Evolutionary conservation across 2,329 filamentous ascomycete genomes (phyloP), one percentile per base, ranked within the genome.

Genomic region (Nothophaeocryptopus gaeumannii): DNA sequence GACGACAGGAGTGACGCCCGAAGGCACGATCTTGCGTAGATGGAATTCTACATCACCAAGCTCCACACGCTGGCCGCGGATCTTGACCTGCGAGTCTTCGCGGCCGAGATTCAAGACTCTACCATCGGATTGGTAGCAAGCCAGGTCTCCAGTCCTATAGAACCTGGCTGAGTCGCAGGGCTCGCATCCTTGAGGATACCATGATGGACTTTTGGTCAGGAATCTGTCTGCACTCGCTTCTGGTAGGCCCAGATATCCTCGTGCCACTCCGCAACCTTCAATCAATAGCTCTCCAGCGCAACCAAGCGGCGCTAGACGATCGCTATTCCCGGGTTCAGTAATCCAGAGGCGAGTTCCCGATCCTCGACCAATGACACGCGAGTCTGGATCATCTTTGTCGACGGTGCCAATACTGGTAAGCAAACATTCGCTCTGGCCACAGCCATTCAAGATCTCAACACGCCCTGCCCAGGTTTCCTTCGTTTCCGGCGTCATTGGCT

Each of bases 21-120:
- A 0, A 70, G 66, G 33, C 8, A 50, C 4, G 13, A 48, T 5
- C 13, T 16, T 15, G 9, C 32, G 39, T 31, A 47, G 43, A 15
- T 67, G 9, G 65, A 67, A 9, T 62, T 73, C 78, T 45, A 76
- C 76, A 62, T 75, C 77, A 9, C 71, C 75, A 43, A 83, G 72
- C 67, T 84, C 86, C 44, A 85, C 78, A 47, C 84, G 72, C 56
- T 81, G 84, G 20, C 86, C 87, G 9, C 77, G 74, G 9, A 63
- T 38, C 44, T 63, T 63, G 33, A 58, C 45, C 34, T 61, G 59
- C 4, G 39, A 50, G 33, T 58, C 53, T 37, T 58, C 55, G 4
- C 61, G 53, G 8, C 56, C 55, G 16, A 60, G 11, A 36, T 60
- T 55, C 14, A 29, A 15, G 10, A 63, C 9, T 15, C 40, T 45